These are phyloP conservation scores for Dalbergia cochinchinensis DNA, from an alignment of 306 rosid genomes.

Conservation along the genomic window DNA sequence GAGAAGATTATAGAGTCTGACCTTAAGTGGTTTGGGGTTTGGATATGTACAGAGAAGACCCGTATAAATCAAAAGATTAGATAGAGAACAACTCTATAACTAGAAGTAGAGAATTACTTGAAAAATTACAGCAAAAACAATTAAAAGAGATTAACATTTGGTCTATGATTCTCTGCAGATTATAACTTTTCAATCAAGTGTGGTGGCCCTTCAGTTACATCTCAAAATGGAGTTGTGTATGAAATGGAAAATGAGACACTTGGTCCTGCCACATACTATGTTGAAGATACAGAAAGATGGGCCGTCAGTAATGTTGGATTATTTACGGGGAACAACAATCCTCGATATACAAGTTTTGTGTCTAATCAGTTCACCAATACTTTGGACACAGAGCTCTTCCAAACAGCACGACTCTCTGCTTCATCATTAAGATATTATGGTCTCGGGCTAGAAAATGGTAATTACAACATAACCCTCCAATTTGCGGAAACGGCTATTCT, in stretches of 20 bases:
- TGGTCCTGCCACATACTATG: conserved; percentile 79
- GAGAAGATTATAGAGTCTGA: no score
- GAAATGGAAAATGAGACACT: conserved; percentile 65
- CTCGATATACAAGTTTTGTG: conserved; percentile 42
- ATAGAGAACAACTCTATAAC: no score
- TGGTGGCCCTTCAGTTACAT: conserved; percentile 62
- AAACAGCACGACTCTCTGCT: conserved; percentile 76
- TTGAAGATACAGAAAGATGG: conserved; percentile 64
- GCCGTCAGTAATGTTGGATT: conserved; percentile 78
- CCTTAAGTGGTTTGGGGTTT: no score
- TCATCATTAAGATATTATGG: conserved; percentile 89
- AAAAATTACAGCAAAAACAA: no score
- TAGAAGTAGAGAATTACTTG: no score
- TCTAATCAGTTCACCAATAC: conserved; percentile 57
- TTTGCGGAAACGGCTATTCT: conserved; percentile 67
- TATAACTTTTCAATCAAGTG: conserved; percentile 71
- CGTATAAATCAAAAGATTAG: no score
- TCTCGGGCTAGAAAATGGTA: conserved; percentile 73
- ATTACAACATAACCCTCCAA: conserved; percentile 70
- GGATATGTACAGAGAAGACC: no score
- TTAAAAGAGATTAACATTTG: neutral
- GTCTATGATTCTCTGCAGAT: conserved; percentile 56
- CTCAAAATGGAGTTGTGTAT: conserved; percentile 51
- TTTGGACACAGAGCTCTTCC: conserved; percentile 64
- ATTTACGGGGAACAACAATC: conserved; percentile 45